Base-by-base conservation (phyloP, 371 early-diverging fungal genomes). In the Mycotypha africana region DNA sequence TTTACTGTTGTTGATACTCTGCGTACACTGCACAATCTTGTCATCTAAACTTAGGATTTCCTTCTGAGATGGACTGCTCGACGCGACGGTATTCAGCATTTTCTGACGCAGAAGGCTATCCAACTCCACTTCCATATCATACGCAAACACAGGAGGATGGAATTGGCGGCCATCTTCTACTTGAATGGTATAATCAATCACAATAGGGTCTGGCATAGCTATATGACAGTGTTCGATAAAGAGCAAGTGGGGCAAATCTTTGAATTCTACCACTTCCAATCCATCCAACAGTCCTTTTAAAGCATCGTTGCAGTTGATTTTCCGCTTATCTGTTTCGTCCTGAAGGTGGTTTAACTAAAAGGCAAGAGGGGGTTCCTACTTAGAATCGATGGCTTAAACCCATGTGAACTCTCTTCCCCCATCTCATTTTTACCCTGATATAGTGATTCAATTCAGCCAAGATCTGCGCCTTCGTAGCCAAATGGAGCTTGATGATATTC, bases 401-500 rank as follows among this genome's bases (percentile, higher is more conserved):
- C n/a, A n/a, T n/a, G n/a, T n/a, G n/a, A n/a, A n/a, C n/a, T 12
- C 16, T 30, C 1, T 7, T 30, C 2, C 10, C 16, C 16, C 14
- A 2, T 35, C 19, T 20, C 6, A 9, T 20, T 3, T 32, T 46
- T 60, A 83, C 84, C 74, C 92, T 95, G 58, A 97, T 82, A 60
- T 98, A 98, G 56, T 93, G 88, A 96, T 96, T 96, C 20, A 98
- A 42, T 20, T 83, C 88, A 65, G 81, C 74, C 32, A 93, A 81
- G 24, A 93, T 81, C 11, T 83, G 81, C 2, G 82, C 62, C 35
- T 80, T 65, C 1, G 89, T 86, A 50, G 86, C 92, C 30, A 85
- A 64, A 46, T 81, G 74, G 8, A 93, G 62, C 31, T 81, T 81
- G 24, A 93, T 61, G 39, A 94, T 40, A 21, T 78, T 65, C 4